Evolutionary conservation across 148 eudicot species (phyloP).

Genomic region (Rhododendron kiyosumense): DNA sequence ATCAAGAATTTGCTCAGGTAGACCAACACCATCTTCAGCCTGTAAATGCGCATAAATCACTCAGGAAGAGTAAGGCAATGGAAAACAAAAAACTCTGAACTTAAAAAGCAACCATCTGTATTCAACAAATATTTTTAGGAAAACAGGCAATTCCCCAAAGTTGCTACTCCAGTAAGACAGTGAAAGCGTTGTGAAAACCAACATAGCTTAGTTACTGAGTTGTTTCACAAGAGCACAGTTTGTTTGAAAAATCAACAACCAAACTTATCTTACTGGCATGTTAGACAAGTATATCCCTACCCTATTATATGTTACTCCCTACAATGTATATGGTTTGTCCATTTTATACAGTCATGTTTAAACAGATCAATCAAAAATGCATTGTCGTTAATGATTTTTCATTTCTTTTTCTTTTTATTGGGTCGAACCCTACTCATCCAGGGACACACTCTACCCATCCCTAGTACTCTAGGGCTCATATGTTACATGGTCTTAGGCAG

Average conservation of each 20-base stretch:
- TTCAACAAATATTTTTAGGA: neutral
- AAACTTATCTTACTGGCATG: neutral
- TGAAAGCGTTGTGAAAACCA: neutral
- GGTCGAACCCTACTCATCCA: neutral
- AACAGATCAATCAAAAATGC: neutral
- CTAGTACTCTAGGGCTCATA: neutral
- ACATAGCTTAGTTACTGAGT: neutral
- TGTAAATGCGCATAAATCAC: constrained; percentile 33
- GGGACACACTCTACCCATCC: neutral
- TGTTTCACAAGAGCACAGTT: neutral
- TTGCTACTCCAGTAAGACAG: neutral
- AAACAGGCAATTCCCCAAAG: neutral
- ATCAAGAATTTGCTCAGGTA: constrained; percentile 86
- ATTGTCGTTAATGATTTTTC: neutral
- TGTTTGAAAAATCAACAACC: neutral
- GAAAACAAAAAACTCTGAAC: neutral
- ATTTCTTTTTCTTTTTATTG: neutral
- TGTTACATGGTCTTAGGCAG: neutral
- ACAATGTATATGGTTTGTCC: neutral
- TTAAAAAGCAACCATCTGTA: neutral
- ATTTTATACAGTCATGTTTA: neutral
- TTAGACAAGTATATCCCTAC: neutral
- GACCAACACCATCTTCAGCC: constrained; percentile 96
- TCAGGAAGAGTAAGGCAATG: neutral
- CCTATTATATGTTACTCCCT: neutral